Base-by-base conservation (phyloP, 2,329 filamentous ascomycete species). In the Ophidiomyces ophidiicola region DNA sequence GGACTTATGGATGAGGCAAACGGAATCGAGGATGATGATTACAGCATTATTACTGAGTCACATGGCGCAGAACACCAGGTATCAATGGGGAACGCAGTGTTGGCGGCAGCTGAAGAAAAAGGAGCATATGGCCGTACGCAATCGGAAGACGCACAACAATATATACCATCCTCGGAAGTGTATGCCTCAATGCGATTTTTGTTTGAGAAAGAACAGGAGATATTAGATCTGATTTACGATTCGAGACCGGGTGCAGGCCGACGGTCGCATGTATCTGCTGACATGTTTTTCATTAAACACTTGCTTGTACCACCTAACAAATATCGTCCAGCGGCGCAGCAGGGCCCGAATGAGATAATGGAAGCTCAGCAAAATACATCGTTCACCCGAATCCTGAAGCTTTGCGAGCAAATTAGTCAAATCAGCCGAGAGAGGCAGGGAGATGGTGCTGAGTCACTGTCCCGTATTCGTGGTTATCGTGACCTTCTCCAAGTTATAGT, bases 231-330 rank as follows among this genome's bases (percentile, higher is more conserved):
- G n/a, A 66, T 98, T 3, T 98, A 94, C 62, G 81, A 78, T 54
- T 80, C 83, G 12, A 78, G 80, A 42, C 76, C 80, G 3, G 53
- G 59, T n/a, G 66, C 70, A 3, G 78, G 74, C 55, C 74, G 70
- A 41, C 62, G 68, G 25, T 62, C 62, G 5, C 65, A 65, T 12
- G 67, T 85, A n/a, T 76, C 68, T 2, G 75, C 84, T 1, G 82
- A 94, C 49, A 94, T 96, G 78, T 96, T 98, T 63, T 98, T 98
- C 63, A 69, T 96, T 41, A 78, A 82, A 41, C 80, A 78, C 24
- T 67, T 98, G 37, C 68, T 96, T 10, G 85, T 98, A 0, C 86
- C 92, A 1, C 90, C 90, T 2, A 98, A 94, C 57, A 81, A 79
- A 51, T 98, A 81, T 59, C 78, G 90, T 28, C 87, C 90, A 8